A percentile compares a stretch with the other conserved stretches of the same genome.
Evolutionary conservation across 1,284 basidiomycete species (phyloP).

Genomic region (Stygiomarasmius scandens): DNA sequence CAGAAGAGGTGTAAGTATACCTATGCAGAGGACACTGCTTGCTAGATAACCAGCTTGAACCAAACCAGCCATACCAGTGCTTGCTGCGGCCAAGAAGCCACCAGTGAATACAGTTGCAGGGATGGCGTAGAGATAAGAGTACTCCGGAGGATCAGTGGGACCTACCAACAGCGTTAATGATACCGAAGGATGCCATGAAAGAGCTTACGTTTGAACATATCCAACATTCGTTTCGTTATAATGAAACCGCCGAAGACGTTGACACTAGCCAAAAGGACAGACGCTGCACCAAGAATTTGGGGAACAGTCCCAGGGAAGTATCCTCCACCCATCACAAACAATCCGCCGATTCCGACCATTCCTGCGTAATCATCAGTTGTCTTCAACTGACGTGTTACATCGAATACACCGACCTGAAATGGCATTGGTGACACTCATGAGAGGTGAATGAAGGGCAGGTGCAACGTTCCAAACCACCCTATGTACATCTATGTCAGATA

Average conservation of each 20-base stretch:
- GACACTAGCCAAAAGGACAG: slow-evolving; percentile 80
- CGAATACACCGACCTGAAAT: slow-evolving; percentile 60
- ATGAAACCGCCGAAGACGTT: slow-evolving; percentile 86
- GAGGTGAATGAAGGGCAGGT: slow-evolving; percentile 80
- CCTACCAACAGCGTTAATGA: slow-evolving; percentile 40
- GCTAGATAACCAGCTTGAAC: slow-evolving; percentile 85
- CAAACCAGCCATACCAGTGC: slow-evolving; percentile 81
- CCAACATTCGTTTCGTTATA: slow-evolving; percentile 84
- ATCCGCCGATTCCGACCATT: slow-evolving; percentile 76
- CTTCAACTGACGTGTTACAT: slow-evolving; percentile 38
- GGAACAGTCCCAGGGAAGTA: slow-evolving; percentile 81
- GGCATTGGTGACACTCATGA: slow-evolving; percentile 86
- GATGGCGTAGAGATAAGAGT: slow-evolving; percentile 77
- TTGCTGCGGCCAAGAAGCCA: slow-evolving; percentile 78
- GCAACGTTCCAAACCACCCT: slow-evolving; percentile 87
- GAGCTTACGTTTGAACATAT: slow-evolving; percentile 81
- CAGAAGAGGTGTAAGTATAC: slow-evolving; percentile 35
- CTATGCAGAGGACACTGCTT: slow-evolving; percentile 81
- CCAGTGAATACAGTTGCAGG: slow-evolving; percentile 81
- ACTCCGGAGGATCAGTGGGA: slow-evolving; percentile 83
- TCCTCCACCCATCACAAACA: slow-evolving; percentile 88
- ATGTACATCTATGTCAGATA: not conserved
- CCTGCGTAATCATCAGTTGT: slow-evolving; percentile 6
- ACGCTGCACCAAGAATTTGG: slow-evolving; percentile 75
- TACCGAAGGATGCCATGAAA: not conserved